phyloP scores from a whole-genome alignment of 169 alveolate genomes.

The Blepharisma undulans region DNA sequence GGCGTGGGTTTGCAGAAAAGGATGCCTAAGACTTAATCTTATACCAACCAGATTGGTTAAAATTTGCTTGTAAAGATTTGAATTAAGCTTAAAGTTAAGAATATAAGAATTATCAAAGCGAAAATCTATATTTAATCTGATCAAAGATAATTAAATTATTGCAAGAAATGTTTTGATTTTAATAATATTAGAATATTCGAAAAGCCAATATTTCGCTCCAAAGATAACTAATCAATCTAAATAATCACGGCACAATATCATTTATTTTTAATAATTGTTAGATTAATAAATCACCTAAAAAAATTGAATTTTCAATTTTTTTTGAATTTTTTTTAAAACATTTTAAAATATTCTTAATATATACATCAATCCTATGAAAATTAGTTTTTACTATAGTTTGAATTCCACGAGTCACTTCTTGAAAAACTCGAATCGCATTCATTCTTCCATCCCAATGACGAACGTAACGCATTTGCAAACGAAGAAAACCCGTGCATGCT shows the following conservation, averaged over 20 bases:
- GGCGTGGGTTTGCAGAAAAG: slow-evolving; percentile 24
- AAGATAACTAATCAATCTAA: neutral
- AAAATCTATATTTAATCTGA: too few relatives aligned
- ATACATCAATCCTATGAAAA: neutral
- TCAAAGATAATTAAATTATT: too few relatives aligned
- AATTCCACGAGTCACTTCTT: neutral
- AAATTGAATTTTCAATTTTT: neutral
- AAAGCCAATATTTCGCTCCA: neutral
- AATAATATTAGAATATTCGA: neutral
- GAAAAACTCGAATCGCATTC: neutral
- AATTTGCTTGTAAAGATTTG: neutral
- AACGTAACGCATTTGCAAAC: neutral
- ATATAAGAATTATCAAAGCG: neutral
- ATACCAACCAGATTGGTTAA: neutral
- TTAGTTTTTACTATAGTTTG: neutral
- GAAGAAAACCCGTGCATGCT: neutral
- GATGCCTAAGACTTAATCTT: neutral
- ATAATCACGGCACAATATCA: neutral
- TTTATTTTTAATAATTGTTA: too few relatives aligned
- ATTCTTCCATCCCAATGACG: neutral
- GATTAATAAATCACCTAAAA: neutral
- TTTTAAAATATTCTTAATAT: too few relatives aligned
- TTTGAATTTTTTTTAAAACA: neutral
- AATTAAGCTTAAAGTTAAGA: neutral
- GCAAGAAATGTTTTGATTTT: neutral